Conservation (phyloP, 345 rosid genomes). For the Pugionium dolabratum region DNA sequence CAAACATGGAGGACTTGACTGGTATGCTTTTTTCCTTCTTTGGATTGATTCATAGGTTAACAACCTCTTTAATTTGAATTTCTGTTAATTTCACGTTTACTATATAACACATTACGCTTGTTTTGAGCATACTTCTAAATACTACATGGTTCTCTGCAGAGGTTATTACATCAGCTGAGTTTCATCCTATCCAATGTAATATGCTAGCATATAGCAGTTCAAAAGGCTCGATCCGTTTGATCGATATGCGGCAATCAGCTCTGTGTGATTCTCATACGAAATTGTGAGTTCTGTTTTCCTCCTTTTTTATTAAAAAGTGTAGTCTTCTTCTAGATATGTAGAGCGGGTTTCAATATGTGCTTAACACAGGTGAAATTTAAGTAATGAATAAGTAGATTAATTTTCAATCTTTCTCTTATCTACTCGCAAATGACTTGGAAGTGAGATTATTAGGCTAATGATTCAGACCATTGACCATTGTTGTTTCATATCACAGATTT, state of each 20-base stretch:
- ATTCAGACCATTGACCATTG: slow-evolving; percentile 26
- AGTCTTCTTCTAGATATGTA: slow-evolving; percentile 1
- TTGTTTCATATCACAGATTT: slow-evolving; percentile 57
- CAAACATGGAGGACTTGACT: slow-evolving; percentile 99
- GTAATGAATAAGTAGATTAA: neutral
- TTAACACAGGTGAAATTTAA: neutral
- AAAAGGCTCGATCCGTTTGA: slow-evolving; percentile 95
- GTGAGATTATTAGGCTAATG: neutral
- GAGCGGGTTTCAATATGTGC: slow-evolving; percentile 2
- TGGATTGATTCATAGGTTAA: neutral
- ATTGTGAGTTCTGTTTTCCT: slow-evolving; percentile 57
- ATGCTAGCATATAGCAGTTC: slow-evolving; percentile 98
- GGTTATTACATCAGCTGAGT: slow-evolving; percentile 99
- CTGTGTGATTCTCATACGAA: slow-evolving; percentile 96
- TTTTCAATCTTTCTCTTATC: neutral
- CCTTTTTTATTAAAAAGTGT: slow-evolving; percentile 6
- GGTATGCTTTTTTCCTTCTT: slow-evolving; percentile 47
- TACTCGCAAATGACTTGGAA: slow-evolving; percentile 14
- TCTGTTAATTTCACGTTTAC: slow-evolving; percentile 13
- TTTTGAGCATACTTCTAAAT: slow-evolving; percentile 26
- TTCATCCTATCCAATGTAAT: slow-evolving; percentile 95
- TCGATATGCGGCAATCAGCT: slow-evolving; percentile 99
- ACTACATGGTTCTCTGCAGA: slow-evolving; percentile 54
- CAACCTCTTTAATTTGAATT: neutral
- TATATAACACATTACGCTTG: slow-evolving; percentile 7